Evolutionary conservation across 495 filamentous ascomycete species (phyloP).

Genomic region (Tetracladium marchalianum): DNA sequence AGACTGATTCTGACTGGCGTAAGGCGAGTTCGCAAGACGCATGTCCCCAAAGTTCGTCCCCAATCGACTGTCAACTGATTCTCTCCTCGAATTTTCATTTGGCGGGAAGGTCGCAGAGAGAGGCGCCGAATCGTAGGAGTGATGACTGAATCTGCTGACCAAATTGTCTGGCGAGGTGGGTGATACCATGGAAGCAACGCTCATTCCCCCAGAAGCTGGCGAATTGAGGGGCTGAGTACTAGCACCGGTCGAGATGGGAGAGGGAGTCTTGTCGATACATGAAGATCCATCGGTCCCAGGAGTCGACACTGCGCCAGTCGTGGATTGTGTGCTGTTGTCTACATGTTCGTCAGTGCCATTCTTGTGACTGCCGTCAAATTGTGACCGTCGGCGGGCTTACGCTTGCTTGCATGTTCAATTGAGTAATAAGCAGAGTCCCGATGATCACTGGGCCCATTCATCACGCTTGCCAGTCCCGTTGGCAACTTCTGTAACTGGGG

Average conservation of each 20-base stretch:
- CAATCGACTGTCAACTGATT: conserved; percentile 70
- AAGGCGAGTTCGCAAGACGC: conserved; percentile 58
- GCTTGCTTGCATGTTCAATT: conserved; percentile 45
- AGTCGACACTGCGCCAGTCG: conserved; percentile 26
- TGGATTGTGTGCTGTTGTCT: conserved; percentile 43
- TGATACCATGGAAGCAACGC: conserved; percentile 46
- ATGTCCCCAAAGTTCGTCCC: conserved; percentile 61
- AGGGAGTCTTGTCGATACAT: conserved; percentile 41
- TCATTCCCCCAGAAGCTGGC: conserved; percentile 36
- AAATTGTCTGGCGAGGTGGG: conserved; percentile 29
- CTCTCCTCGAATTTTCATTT: conserved; percentile 46
- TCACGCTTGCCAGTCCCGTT: conserved; percentile 33
- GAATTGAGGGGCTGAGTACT: conserved; percentile 28
- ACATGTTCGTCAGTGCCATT: conserved; percentile 1
- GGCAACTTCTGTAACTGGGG: conserved; percentile 35
- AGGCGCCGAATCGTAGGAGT: conserved; percentile 5
- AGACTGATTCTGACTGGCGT: conserved; percentile 67
- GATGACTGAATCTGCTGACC: conserved; percentile 30
- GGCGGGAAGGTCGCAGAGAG: neutral
- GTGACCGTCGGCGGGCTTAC: conserved; percentile 25
- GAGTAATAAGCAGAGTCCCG: conserved; percentile 44
- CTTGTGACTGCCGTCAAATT: neutral
- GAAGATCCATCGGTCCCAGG: conserved; percentile 25
- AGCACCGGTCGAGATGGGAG: conserved; percentile 28
- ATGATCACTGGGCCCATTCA: conserved; percentile 40